These are phyloP conservation scores for Globisporangium mamillatum DNA, from an alignment of 352 stramenopile genomes.

Conservation along the genomic window DNA sequence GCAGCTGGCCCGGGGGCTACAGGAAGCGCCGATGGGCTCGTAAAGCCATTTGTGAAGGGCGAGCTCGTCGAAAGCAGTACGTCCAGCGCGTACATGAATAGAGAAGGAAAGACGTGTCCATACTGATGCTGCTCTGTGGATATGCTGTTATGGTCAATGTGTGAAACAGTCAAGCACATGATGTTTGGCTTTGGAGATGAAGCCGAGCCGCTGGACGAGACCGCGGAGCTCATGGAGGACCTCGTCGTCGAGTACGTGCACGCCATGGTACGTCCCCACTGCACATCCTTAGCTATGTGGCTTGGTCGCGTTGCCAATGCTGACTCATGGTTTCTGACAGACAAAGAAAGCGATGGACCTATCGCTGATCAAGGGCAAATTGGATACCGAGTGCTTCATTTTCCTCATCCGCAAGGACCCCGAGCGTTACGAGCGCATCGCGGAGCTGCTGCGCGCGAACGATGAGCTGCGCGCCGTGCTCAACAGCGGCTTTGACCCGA, in stretches of 20 bases:
- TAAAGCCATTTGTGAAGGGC: constrained; percentile 78
- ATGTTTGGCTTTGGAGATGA: constrained; percentile 87
- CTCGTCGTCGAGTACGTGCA: constrained; percentile 81
- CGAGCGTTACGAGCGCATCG: constrained; percentile 78
- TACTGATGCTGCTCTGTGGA: neutral
- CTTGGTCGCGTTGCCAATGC: neutral
- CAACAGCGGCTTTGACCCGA: constrained; percentile 87
- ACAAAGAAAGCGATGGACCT: constrained; percentile 87
- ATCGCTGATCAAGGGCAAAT: constrained; percentile 75
- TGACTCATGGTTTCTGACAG: constrained; percentile 23
- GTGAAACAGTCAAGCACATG: constrained; percentile 80
- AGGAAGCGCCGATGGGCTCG: constrained; percentile 15
- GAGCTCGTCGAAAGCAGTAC: constrained; percentile 82
- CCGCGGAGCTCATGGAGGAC: constrained; percentile 82
- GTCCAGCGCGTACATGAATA: constrained; percentile 18
- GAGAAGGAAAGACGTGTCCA: neutral
- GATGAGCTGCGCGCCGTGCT: constrained; percentile 83
- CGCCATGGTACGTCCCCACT: constrained; percentile 54
- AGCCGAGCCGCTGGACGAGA: constrained; percentile 65
- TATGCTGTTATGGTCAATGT: neutral
- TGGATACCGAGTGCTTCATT: constrained; percentile 88
- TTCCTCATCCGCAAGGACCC: constrained; percentile 87
- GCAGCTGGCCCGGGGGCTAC: constrained; percentile 13
- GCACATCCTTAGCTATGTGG: neutral
- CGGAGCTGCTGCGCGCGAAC: constrained; percentile 79